Evolutionary conservation across 495 filamentous ascomycete genomes (phyloP).

Genomic region (Xylaria nigripes): DNA sequence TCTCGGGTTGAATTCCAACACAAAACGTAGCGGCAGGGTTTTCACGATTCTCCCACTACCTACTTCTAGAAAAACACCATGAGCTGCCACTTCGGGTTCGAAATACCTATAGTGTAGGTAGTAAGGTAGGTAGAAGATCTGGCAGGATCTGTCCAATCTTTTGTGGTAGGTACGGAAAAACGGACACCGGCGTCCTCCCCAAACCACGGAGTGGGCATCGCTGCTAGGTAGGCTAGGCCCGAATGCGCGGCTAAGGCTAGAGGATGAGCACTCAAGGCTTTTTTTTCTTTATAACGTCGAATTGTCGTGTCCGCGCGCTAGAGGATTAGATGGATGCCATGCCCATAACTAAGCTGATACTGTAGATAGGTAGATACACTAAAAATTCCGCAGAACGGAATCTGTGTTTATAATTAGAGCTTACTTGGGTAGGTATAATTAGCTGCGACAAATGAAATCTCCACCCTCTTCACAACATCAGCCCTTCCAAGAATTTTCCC

Average conservation of each 20-base stretch:
- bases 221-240: slow-evolving; percentile 5
- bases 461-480: too few species aligned
- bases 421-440: too few species aligned
- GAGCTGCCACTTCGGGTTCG: slow-evolving; percentile 28
- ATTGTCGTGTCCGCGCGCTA: slow-evolving; percentile 8
- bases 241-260: slow-evolving; percentile 6
- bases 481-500: too few species aligned
- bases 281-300: slow-evolving; percentile 1
- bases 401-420: not conserved
- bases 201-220: slow-evolving; percentile 2
- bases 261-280: slow-evolving; percentile 10
- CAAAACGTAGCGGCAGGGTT: slow-evolving; percentile 27
- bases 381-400: not conserved
- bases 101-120: slow-evolving; percentile 7
- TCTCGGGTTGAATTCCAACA: slow-evolving; percentile 12
- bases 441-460: not conserved
- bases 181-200: slow-evolving; percentile 14
- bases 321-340: slow-evolving; percentile 3
- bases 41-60: too few species aligned
- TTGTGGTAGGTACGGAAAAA: slow-evolving; percentile 35
- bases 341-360: too few species aligned
- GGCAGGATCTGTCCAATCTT: slow-evolving; percentile 16
- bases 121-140: slow-evolving; percentile 21
- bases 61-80: slow-evolving; percentile 25
- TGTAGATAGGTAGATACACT: not conserved